Percentiles rank a stretch among this genome's conserved stretches.
phyloP scores from a whole-genome alignment of 495 filamentous ascomycete species.

The Lindgomyces ingoldianus region DNA sequence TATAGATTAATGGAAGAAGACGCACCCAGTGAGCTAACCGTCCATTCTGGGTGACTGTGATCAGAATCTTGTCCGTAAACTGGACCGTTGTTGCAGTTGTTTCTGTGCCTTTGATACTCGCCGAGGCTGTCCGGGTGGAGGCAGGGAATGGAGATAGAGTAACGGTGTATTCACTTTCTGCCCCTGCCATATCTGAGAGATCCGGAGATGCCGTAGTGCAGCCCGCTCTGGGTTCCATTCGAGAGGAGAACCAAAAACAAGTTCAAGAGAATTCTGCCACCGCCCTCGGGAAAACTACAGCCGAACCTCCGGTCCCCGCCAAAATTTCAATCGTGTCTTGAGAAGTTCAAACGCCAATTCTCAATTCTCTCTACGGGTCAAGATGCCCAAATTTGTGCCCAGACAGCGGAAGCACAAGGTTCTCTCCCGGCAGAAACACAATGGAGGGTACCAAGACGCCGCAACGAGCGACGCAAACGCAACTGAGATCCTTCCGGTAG shows the following conservation, averaged over 20 bases:
- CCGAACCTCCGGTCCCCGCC: constrained; percentile 31
- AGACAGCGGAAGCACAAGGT: constrained; percentile 78
- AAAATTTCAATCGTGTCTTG: constrained; percentile 30
- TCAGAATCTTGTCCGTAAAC: constrained; percentile 90
- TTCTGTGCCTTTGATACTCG: constrained; percentile 62
- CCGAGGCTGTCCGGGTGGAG: constrained; percentile 63
- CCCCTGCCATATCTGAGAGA: constrained; percentile 8
- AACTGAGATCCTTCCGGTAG: constrained; percentile 65
- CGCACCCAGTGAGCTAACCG: constrained; percentile 88
- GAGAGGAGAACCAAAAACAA: background rate
- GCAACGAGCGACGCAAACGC: constrained; percentile 66
- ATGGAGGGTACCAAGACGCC: background rate
- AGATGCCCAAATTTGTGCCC: constrained; percentile 78
- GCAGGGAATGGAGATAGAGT: constrained; percentile 68
- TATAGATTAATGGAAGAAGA: constrained; percentile 6
- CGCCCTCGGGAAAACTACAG: constrained; percentile 21
- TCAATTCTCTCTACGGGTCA: background rate
- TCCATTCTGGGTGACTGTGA: constrained; percentile 85
- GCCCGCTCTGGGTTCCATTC: too few relatives aligned
- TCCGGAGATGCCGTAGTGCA: background rate
- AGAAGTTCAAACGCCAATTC: background rate
- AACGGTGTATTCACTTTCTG: constrained; percentile 6
- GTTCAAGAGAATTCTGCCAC: background rate
- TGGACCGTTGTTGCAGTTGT: constrained; percentile 71
- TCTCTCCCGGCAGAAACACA: constrained; percentile 54